These are phyloP conservation scores for Trametes meyenii DNA, from an alignment of 768 basidiomycete species.

Conservation along the genomic window DNA sequence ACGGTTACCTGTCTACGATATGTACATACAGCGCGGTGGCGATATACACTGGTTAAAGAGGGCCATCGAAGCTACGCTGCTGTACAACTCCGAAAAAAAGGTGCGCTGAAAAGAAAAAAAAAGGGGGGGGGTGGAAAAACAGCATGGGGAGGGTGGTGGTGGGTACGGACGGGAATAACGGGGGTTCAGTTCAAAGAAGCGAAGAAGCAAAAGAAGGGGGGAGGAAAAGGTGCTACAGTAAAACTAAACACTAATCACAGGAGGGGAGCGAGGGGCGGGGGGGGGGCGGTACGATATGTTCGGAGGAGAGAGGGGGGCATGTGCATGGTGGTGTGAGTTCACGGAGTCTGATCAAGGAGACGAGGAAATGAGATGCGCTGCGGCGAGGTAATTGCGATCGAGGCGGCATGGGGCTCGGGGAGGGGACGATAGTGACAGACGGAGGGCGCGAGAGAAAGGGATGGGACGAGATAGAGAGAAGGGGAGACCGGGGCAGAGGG, in stretches of 20 bases:
- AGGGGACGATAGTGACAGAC: neutral
- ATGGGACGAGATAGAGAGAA: constrained; percentile 17
- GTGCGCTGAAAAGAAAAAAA: neutral
- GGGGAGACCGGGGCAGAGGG: constrained; percentile 16
- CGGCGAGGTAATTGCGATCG: constrained; percentile 18
- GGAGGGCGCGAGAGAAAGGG: constrained; percentile 8
- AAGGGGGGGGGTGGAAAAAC: neutral
- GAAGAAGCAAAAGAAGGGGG: neutral
- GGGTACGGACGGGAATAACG: neutral
- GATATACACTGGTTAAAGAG: neutral
- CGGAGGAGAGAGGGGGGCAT: neutral
- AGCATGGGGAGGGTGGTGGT: neutral
- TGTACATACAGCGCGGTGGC: constrained; percentile 20
- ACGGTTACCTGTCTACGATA: constrained; percentile 18
- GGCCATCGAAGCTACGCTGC: neutral
- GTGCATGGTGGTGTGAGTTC: constrained; percentile 7
- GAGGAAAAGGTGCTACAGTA: neutral
- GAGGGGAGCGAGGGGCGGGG: neutral
- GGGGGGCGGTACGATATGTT: constrained; percentile 12
- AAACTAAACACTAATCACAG: neutral
- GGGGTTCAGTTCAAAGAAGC: neutral
- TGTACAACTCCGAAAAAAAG: neutral
- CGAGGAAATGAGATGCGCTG: constrained; percentile 4
- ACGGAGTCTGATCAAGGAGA: neutral
- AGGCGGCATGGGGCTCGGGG: constrained; percentile 12